Evolutionary conservation across 306 rosid genomes (phyloP), one percentile per base, ranked within the genome.

Genomic region (Carpinus fangiana): DNA sequence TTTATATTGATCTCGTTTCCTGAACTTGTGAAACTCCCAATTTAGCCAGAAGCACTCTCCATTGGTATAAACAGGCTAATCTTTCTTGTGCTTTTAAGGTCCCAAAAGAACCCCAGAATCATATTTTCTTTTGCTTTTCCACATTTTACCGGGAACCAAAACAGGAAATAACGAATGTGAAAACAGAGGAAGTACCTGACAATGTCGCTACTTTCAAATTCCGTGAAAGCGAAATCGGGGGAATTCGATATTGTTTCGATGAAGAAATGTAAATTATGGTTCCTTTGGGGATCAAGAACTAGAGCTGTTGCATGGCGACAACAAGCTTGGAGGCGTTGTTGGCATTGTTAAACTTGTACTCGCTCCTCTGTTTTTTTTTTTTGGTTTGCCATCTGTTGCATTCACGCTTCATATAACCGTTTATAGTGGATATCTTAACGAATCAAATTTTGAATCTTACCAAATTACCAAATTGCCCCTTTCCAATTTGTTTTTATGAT

Each of bases 101-200:
- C 36, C 65, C 65, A 12, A 8, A 59, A 10, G 17, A 59, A 59
- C 26, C 65, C 26, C 65, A 26, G n/a, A 10, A 23, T 59, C 65
- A 1, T 55, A 55, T 18, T 18, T 8, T 55, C 68, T 41, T 69
- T 4, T 13, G 8, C 3, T 43, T n/a, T 41, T 26, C 70, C 45
- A 70, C 11, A 55, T 55, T 12, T 34, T 4, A 5, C 48, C 41
- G 2, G 10, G 48, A 55, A 70, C 23, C 18, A 16, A 34, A 51
- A 46, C 2, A 31, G 8, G 7, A 17, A 38, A 53, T 20, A 69
- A 67, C 0, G 8, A 77, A 53, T 7, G 41, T 1, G 50, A 50
- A 52, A 47, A 57, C 21, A 20, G 31, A 57, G 59, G 14, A 59
- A 31, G 12, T 64, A 78, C 72, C 82, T 71, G 18, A 8, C 34